Evolutionary conservation across 106 monocot species (phyloP).

Genomic region (Phalaenopsis aphrodite): DNA sequence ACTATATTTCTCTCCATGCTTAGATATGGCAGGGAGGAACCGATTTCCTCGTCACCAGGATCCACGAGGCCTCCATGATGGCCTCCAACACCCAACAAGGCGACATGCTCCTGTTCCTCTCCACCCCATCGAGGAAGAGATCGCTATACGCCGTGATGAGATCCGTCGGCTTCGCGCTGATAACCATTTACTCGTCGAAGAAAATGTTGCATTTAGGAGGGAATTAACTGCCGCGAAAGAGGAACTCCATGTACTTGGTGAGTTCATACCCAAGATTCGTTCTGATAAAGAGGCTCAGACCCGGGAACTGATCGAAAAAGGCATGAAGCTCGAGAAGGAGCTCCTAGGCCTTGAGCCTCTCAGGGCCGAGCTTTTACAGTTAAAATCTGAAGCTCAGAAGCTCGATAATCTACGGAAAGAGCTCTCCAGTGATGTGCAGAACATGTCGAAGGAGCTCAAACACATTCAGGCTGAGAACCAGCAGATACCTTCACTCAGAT

Average conservation of each 20-base stretch:
- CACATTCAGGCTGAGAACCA: conserved; percentile 38
- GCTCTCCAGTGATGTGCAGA: conserved; percentile 27
- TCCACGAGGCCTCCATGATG: conserved; percentile 20
- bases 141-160: conserved; percentile 26
- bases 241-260: conserved; percentile 31
- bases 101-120: conserved; percentile 22
- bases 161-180: conserved; percentile 36
- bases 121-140: conserved; percentile 36
- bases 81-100: conserved; percentile 10
- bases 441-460: conserved; percentile 36
- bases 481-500: conserved; percentile 22
- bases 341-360: conserved; percentile 39
- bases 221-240: conserved; percentile 24
- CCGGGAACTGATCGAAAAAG: conserved; percentile 45
- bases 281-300: conserved; percentile 47
- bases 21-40: conserved; percentile 24
- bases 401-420: conserved; percentile 32
- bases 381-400: conserved; percentile 34
- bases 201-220: conserved; percentile 34
- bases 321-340: conserved; percentile 47
- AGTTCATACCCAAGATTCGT: conserved; percentile 34
- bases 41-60: conserved; percentile 29
- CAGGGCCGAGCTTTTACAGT: conserved; percentile 30
- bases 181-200: conserved; percentile 36
- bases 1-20: too few species aligned